A percentile compares a stretch with the other conserved stretches of the same genome.
These are phyloP conservation scores for Eucalyptus virginea DNA, from an alignment of 345 rosid genomes.

Conservation along the genomic window DNA sequence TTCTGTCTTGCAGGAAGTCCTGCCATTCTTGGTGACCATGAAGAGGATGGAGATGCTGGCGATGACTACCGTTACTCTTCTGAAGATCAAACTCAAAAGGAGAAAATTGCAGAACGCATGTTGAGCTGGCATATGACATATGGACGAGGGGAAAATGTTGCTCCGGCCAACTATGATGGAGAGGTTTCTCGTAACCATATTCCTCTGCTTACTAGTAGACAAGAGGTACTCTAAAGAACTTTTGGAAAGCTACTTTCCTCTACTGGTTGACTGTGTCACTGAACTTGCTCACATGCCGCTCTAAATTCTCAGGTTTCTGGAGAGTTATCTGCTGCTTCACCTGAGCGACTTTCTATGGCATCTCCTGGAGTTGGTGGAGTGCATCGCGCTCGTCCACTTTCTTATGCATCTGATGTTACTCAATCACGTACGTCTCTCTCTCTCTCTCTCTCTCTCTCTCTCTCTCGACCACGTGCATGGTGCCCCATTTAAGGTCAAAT, in stretches of 20 bases:
- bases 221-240: conserved; percentile 41
- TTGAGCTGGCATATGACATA: conserved; percentile 79
- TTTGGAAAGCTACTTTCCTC: neutral
- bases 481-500: neutral
- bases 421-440: conserved; percentile 44
- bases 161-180: conserved; percentile 67
- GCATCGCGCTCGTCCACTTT: conserved; percentile 31
- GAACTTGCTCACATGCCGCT: neutral
- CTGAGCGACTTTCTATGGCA: conserved; percentile 77
- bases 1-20: conserved; percentile 58
- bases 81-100: conserved; percentile 57
- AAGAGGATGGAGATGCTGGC: conserved; percentile 54
- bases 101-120: conserved; percentile 70
- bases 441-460: neutral
- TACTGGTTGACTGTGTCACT: neutral
- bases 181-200: conserved; percentile 71
- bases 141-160: conserved; percentile 56
- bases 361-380: conserved; percentile 56
- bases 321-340: conserved; percentile 95
- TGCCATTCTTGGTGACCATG: conserved; percentile 65
- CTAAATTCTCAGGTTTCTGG: conserved; percentile 60
- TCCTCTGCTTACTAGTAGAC: conserved; percentile 75
- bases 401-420: conserved; percentile 39
- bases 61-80: conserved; percentile 43
- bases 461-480: neutral